A percentile compares a stretch with the other conserved stretches of the same genome.
These are phyloP conservation scores for Blastobotrys americana DNA, from an alignment of 805 yeast species.

Conservation along the genomic window DNA sequence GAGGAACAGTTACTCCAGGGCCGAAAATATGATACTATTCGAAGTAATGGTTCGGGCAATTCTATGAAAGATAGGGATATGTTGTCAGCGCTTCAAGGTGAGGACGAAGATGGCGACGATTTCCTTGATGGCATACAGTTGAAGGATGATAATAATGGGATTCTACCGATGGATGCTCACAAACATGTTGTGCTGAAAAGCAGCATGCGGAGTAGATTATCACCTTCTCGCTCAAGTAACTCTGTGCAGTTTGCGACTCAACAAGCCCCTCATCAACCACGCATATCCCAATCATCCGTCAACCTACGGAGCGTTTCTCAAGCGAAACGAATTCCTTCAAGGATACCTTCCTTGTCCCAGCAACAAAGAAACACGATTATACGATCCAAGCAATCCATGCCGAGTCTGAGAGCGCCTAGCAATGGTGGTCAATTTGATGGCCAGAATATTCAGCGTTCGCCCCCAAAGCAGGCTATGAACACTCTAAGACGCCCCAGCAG, in stretches of 20 bases:
- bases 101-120: constrained; percentile 10
- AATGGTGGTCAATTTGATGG: neutral
- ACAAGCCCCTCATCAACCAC: neutral
- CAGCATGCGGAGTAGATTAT: neutral
- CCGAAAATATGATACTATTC: constrained; percentile 12
- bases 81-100: constrained; percentile 1
- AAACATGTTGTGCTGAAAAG: constrained; percentile 13
- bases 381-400: constrained; percentile 14
- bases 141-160: constrained; percentile 8
- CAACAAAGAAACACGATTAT: neutral
- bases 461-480: neutral
- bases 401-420: constrained; percentile 1
- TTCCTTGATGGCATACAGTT: constrained; percentile 19
- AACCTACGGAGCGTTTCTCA: neutral
- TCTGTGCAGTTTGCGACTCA: neutral
- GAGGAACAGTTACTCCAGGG: constrained; percentile 10
- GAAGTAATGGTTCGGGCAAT: constrained; percentile 15
- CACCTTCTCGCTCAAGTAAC: neutral
- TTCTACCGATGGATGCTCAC: constrained; percentile 5
- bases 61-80: neutral
- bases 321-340: neutral
- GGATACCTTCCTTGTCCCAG: neutral
- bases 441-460: neutral
- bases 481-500: neutral
- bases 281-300: neutral